phyloP scores from a whole-genome alignment of 1,284 basidiomycete species.

The Neotropicomus parvogracilis region DNA sequence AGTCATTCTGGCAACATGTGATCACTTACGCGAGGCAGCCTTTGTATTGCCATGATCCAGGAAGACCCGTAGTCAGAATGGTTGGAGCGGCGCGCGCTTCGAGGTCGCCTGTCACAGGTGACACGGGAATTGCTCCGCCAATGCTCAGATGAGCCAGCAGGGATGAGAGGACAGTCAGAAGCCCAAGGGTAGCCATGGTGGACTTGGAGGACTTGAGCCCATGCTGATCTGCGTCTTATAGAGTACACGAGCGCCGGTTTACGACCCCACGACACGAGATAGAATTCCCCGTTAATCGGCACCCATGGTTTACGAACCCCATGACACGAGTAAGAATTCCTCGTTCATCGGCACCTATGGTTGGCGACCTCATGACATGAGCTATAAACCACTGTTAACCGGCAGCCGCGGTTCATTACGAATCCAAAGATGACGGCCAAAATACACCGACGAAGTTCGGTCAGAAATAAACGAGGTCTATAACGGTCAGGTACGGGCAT shows the following conservation, averaged over 20 bases:
- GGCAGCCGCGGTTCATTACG: too few relatives aligned
- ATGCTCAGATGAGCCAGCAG: slow-evolving; percentile 1
- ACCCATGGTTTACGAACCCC: too few relatives aligned
- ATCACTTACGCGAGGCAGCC: slow-evolving; percentile 61
- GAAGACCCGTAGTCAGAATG: slow-evolving; percentile 51
- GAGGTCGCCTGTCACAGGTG: slow-evolving; percentile 48
- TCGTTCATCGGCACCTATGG: too few relatives aligned
- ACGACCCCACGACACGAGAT: too few relatives aligned
- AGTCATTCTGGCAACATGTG: neutral
- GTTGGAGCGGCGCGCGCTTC: slow-evolving; percentile 57
- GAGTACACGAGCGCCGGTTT: neutral
- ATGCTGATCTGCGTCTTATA: slow-evolving; percentile 1
- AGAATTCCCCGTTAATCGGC: too few relatives aligned
- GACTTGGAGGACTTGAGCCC: neutral
- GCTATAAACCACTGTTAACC: too few relatives aligned
- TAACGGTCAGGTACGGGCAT: too few relatives aligned
- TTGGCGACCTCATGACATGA: too few relatives aligned
- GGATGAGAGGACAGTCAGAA: slow-evolving; percentile 2
- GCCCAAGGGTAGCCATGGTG: slow-evolving; percentile 10
- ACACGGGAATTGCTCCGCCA: slow-evolving; percentile 31
- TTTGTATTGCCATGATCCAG: slow-evolving; percentile 59
- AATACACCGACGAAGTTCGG: too few relatives aligned
- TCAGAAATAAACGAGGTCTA: too few relatives aligned
- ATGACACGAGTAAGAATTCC: too few relatives aligned
- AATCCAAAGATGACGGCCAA: too few relatives aligned